Conservation (phyloP, 2,329 filamentous ascomycete species). For the Eutypella sp. region DNA sequence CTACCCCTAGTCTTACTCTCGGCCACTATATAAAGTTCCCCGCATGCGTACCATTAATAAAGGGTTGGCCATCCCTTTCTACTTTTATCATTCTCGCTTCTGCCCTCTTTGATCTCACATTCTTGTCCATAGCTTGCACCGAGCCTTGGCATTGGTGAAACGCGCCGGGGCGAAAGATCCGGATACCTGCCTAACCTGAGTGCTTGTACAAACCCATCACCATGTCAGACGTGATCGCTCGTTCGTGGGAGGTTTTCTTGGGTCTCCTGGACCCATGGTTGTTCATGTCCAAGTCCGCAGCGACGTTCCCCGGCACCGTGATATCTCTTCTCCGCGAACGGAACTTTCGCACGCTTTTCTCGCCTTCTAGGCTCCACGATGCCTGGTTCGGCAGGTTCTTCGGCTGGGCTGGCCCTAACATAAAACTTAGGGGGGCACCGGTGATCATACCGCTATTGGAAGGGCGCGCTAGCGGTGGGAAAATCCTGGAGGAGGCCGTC, state of each 20-base stretch:
- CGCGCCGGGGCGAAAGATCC: too few relatives aligned
- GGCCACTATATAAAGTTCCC: too few relatives aligned
- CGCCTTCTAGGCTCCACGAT: slow-evolving; percentile 34
- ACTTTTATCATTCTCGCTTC: too few relatives aligned
- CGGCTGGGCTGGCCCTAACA: slow-evolving; percentile 46
- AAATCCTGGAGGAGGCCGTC: slow-evolving; percentile 26
- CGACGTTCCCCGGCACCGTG: slow-evolving; percentile 49
- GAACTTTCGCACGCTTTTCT: slow-evolving; percentile 33
- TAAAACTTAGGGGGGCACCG: slow-evolving; percentile 36
- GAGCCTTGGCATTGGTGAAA: too few relatives aligned
- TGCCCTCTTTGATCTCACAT: too few relatives aligned
- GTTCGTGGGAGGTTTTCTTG: slow-evolving; percentile 19
- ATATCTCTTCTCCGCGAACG: slow-evolving; percentile 31
- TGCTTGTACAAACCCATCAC: background rate
- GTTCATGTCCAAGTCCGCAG: slow-evolving; percentile 45
- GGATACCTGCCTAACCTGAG: too few relatives aligned
- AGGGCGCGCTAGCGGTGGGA: slow-evolving; percentile 38
- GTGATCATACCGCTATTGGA: slow-evolving; percentile 51
- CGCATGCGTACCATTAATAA: too few relatives aligned
- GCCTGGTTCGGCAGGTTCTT: slow-evolving; percentile 61
- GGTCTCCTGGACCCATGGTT: slow-evolving; percentile 44
- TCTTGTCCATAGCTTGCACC: too few relatives aligned
- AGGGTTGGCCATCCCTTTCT: too few relatives aligned
- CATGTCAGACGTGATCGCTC: slow-evolving; percentile 6
- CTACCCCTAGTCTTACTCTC: too few relatives aligned